phyloP scores from a whole-genome alignment of 306 rosid genomes.

The Rosa chinensis region DNA sequence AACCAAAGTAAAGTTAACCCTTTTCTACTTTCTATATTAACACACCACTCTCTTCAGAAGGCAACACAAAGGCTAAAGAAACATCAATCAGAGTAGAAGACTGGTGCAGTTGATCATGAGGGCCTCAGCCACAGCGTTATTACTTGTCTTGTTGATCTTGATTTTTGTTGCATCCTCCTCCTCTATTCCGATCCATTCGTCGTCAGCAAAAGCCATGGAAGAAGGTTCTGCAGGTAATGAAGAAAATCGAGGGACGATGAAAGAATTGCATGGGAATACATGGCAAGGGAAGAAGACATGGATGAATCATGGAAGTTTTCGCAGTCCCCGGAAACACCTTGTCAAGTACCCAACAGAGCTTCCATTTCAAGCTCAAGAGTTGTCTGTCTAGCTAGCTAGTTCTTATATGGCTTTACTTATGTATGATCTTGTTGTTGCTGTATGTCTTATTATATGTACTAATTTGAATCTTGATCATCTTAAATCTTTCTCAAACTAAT shows the following conservation, averaged over 20 bases:
- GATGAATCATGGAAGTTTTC: constrained; percentile 75
- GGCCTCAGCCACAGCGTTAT: constrained; percentile 36
- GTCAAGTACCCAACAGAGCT: constrained; percentile 46
- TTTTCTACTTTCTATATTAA: not conserved
- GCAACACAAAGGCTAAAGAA: constrained; percentile 16
- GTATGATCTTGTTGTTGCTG: not conserved
- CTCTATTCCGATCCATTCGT: constrained; percentile 22
- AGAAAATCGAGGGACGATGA: constrained; percentile 1
- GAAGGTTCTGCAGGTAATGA: constrained; percentile 13
- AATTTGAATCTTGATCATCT: not conserved
- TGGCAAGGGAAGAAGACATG: constrained; percentile 47
- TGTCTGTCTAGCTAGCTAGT: constrained; percentile 37
- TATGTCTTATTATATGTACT: not conserved
- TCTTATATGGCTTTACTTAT: not conserved
- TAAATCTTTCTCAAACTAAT: not conserved
- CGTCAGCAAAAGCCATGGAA: not conserved
- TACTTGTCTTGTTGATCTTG: constrained; percentile 40
- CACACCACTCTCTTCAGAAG: not conserved
- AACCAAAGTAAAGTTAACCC: constrained; percentile 58
- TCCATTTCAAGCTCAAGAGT: constrained; percentile 48
- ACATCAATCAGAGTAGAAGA: constrained; percentile 13
- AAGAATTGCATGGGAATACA: constrained; percentile 10
- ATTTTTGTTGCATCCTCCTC: constrained; percentile 13
- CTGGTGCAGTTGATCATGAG: constrained; percentile 36
- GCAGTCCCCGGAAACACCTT: constrained; percentile 60